phyloP scores from a whole-genome alignment of 2,329 filamentous ascomycete species.

The Aspergillus fumigatus region DNA sequence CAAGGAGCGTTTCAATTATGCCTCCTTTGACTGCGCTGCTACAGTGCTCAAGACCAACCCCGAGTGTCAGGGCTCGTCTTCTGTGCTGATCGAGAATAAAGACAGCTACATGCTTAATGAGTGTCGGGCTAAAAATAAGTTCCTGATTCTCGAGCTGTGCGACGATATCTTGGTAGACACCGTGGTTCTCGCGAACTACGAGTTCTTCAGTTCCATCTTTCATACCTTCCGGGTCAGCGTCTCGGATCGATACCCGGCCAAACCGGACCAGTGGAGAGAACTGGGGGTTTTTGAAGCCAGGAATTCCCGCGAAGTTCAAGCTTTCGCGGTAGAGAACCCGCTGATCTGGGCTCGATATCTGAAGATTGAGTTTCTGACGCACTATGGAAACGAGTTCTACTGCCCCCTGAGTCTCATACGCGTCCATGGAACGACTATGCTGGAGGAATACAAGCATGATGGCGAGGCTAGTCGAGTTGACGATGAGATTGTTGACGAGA shows the following conservation, averaged over 20 bases:
- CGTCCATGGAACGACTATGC: conserved; percentile 88
- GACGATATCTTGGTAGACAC: conserved; percentile 86
- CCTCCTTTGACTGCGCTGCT: conserved; percentile 93
- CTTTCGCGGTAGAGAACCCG: conserved; percentile 89
- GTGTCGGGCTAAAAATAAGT: conserved; percentile 82
- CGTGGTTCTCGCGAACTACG: conserved; percentile 94
- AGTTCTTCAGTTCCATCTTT: conserved; percentile 98
- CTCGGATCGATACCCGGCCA: conserved; percentile 90
- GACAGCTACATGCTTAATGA: conserved; percentile 97
- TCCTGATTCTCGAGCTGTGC: conserved; percentile 89
- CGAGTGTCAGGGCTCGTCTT: conserved; percentile 80
- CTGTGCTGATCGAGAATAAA: conserved; percentile 92
- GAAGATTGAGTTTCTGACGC: conserved; percentile 82
- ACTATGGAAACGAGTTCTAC: conserved; percentile 96
- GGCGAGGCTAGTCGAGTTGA: conserved; percentile 60
- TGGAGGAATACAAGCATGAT: conserved; percentile 90
- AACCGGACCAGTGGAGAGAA: conserved; percentile 84
- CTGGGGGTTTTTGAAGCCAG: conserved; percentile 84
- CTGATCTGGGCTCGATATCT: conserved; percentile 95
- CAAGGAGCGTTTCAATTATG: conserved; percentile 96
- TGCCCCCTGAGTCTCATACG: conserved; percentile 87
- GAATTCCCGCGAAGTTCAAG: conserved; percentile 89
- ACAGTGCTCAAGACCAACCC: conserved; percentile 86
- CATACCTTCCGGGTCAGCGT: conserved; percentile 87
- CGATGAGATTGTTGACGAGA: conserved; percentile 59